A percentile compares a stretch with the other conserved stretches of the same genome.
These are phyloP conservation scores for Fraxinus albicans DNA, from an alignment of 305 asterid species.

Conservation along the genomic window DNA sequence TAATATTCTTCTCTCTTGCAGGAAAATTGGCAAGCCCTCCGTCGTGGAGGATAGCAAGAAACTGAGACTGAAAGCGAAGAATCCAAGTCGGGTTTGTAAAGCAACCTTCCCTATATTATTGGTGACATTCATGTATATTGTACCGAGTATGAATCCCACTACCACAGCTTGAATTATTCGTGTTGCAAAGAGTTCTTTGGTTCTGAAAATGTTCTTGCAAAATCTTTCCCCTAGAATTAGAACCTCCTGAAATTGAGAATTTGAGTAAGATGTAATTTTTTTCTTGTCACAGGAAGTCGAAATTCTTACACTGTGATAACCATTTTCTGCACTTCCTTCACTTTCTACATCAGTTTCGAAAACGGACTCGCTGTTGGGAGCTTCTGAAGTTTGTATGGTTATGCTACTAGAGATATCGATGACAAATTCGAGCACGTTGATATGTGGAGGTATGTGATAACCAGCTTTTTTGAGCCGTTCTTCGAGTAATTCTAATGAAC, in stretches of 20 bases:
- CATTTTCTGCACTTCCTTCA: not conserved
- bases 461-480: conserved; percentile 43
- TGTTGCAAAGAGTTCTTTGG: conserved; percentile 65
- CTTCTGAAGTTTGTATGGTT: conserved; percentile 23
- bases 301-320: not conserved
- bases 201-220: conserved; percentile 65
- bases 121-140: conserved; percentile 55
- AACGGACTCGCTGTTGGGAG: conserved; percentile 1
- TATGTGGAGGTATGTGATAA: conserved; percentile 49
- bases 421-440: conserved; percentile 77
- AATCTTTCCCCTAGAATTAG: conserved; percentile 54
- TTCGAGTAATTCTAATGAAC: conserved; percentile 45
- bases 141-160: conserved; percentile 67
- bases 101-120: conserved; percentile 32
- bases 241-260: conserved; percentile 47
- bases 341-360: conserved; percentile 20
- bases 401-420: conserved; percentile 50
- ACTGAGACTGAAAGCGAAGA: conserved; percentile 70
- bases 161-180: conserved; percentile 53
- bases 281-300: not conserved
- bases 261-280: conserved; percentile 32
- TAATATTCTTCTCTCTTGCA: conserved; percentile 65
- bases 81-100: conserved; percentile 57
- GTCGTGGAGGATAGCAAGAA: conserved; percentile 73
- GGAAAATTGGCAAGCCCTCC: conserved; percentile 75